Evolutionary conservation across 805 yeast species (phyloP).

Genomic region (Yarrowia sp.): DNA sequence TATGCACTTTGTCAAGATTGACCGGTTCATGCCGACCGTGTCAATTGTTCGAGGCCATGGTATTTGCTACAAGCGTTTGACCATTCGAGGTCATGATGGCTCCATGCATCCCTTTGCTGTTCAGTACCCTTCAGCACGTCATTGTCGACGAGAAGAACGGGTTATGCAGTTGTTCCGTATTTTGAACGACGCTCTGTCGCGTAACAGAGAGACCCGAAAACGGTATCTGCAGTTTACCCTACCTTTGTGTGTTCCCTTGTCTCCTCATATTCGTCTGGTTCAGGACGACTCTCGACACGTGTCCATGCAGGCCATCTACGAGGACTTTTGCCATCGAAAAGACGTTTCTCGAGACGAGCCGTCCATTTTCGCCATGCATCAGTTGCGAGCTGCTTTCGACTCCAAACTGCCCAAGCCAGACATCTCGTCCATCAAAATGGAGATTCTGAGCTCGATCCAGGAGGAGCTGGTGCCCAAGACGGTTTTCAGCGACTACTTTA

Average conservation of each 20-base stretch:
- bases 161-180: constrained; percentile 88
- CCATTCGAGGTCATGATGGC: constrained; percentile 92
- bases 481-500: constrained; percentile 74
- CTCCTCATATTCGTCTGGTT: constrained; percentile 89
- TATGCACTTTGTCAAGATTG: constrained; percentile 88
- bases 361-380: constrained; percentile 76
- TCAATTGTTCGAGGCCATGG: constrained; percentile 87
- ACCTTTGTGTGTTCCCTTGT: constrained; percentile 88
- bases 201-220: constrained; percentile 83
- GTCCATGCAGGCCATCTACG: constrained; percentile 80
- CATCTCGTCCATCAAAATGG: constrained; percentile 80
- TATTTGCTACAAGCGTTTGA: constrained; percentile 82
- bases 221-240: constrained; percentile 80
- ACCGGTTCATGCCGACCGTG: constrained; percentile 82
- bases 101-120: constrained; percentile 88
- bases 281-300: constrained; percentile 75
- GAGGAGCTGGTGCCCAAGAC: constrained; percentile 80
- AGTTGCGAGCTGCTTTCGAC: constrained; percentile 87
- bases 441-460: constrained; percentile 86
- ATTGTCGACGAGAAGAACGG: constrained; percentile 93
- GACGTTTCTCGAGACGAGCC: constrained; percentile 85
- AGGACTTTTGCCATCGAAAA: constrained; percentile 71
- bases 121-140: constrained; percentile 97
- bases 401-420: constrained; percentile 93
- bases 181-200: constrained; percentile 72